Evolutionary conservation across 2,329 filamentous ascomycete species (phyloP).

Genomic region (Exophiala mesophila): DNA sequence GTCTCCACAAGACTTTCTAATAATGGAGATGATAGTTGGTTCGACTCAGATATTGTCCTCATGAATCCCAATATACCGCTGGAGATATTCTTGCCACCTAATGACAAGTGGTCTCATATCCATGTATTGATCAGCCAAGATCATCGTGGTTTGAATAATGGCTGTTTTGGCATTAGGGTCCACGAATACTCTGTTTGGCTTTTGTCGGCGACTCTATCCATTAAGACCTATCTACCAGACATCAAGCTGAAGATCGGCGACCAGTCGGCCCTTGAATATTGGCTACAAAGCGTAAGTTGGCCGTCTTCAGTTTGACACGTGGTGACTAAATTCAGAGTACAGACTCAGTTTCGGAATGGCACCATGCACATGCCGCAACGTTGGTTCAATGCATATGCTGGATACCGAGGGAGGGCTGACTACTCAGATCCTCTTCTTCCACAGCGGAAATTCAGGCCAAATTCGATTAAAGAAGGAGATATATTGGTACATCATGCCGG

Average conservation of each 20-base stretch:
- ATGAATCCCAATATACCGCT: slow-evolving; percentile 33
- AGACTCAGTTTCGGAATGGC: slow-evolving; percentile 5
- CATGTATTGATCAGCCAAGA: slow-evolving; percentile 32
- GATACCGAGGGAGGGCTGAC: slow-evolving; percentile 1
- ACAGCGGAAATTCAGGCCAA: slow-evolving; percentile 8
- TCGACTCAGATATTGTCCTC: slow-evolving; percentile 33
- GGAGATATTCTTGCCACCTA: slow-evolving; percentile 33
- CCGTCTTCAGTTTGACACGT: neutral
- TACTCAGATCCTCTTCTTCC: slow-evolving; percentile 3
- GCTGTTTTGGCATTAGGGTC: slow-evolving; percentile 34
- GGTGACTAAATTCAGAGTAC: too few species aligned
- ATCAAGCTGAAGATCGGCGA: slow-evolving; percentile 24
- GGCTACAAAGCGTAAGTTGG: slow-evolving; percentile 7
- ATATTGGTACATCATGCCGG: slow-evolving; percentile 32
- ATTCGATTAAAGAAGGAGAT: slow-evolving; percentile 22
- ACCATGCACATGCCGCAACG: slow-evolving; percentile 14
- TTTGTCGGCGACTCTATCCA: slow-evolving; percentile 29
- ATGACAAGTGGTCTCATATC: slow-evolving; percentile 26
- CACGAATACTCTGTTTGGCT: slow-evolving; percentile 33
- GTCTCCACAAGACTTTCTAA: slow-evolving; percentile 4
- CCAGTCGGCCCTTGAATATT: slow-evolving; percentile 16
- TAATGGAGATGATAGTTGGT: slow-evolving; percentile 29
- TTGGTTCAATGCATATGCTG: slow-evolving; percentile 22
- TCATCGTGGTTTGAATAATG: slow-evolving; percentile 33
- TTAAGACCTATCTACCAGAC: slow-evolving; percentile 25